A percentile compares a stretch with the other conserved stretches of the same genome.
Evolutionary conservation across 371 early-diverging fungal genomes (phyloP).

Genomic region (Syncephalastrum racemosum): DNA sequence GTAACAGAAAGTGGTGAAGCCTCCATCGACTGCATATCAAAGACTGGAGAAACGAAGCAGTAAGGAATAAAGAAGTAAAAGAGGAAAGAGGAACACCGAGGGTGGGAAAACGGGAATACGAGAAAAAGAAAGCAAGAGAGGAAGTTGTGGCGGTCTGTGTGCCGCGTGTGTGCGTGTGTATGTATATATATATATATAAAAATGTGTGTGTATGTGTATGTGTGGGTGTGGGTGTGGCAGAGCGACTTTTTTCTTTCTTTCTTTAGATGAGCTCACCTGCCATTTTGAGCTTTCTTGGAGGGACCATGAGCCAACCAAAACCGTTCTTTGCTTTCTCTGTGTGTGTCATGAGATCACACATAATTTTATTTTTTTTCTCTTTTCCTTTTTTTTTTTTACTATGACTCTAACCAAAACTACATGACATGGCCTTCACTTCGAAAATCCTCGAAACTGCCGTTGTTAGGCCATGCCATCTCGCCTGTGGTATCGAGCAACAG

Average conservation of each 20-base stretch:
- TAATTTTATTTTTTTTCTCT: too few species aligned
- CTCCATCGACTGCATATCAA: slow-evolving; percentile 1
- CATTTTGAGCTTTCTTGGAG: too few species aligned
- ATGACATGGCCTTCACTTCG: slow-evolving; percentile 13
- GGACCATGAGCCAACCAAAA: too few species aligned
- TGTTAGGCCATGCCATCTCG: slow-evolving; percentile 1
- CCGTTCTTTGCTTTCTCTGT: too few species aligned
- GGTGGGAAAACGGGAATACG: neutral
- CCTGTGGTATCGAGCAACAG: slow-evolving; percentile 1
- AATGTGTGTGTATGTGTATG: slow-evolving; percentile 2
- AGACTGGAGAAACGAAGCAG: neutral
- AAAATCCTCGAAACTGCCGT: neutral
- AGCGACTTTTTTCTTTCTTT: neutral
- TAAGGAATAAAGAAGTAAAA: slow-evolving; percentile 3
- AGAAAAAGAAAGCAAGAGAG: slow-evolving; percentile 7
- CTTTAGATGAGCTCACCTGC: too few species aligned
- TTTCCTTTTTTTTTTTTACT: too few species aligned
- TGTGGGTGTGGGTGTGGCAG: neutral
- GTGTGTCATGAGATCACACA: too few species aligned
- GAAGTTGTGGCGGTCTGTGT: neutral
- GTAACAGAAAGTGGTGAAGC: slow-evolving; percentile 25
- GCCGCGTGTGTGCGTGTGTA: neutral
- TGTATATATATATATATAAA: neutral
- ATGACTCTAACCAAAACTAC: neutral
- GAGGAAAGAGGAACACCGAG: slow-evolving; percentile 3